Conservation (phyloP, 495 filamentous ascomycete species). For the Hyaloscypha hepaticicola region DNA sequence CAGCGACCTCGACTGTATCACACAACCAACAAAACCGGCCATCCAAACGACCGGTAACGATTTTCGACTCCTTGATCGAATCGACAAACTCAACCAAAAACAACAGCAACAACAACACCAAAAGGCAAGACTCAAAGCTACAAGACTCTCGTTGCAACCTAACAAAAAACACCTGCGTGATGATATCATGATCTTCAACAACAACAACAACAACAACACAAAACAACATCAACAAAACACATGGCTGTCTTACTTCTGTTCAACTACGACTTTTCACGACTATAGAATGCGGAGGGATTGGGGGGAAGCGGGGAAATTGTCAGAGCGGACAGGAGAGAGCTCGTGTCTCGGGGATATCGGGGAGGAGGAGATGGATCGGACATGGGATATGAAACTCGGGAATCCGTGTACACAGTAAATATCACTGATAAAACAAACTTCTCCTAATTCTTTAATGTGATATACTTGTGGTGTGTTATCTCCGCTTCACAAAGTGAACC, state of each 20-base stretch:
- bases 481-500: conserved; percentile 8
- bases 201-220: background rate
- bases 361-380: no score
- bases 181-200: background rate
- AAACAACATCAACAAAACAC: background rate
- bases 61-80: background rate
- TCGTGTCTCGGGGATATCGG: background rate
- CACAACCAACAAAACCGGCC: no score
- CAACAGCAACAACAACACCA: background rate
- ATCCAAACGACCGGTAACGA: background rate
- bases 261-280: no score
- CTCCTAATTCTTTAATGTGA: background rate
- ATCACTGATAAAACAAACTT: no score
- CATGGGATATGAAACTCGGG: no score
- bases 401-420: no score
- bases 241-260: background rate
- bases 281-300: background rate
- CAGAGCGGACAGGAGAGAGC: background rate
- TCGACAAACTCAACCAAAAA: background rate
- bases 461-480: background rate
- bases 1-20: no score
- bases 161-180: background rate
- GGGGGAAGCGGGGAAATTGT: background rate
- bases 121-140: background rate
- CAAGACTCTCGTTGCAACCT: background rate